Base-by-base conservation (phyloP, 2,329 filamentous ascomycete species). In the Sclerotinia spermophila region DNA sequence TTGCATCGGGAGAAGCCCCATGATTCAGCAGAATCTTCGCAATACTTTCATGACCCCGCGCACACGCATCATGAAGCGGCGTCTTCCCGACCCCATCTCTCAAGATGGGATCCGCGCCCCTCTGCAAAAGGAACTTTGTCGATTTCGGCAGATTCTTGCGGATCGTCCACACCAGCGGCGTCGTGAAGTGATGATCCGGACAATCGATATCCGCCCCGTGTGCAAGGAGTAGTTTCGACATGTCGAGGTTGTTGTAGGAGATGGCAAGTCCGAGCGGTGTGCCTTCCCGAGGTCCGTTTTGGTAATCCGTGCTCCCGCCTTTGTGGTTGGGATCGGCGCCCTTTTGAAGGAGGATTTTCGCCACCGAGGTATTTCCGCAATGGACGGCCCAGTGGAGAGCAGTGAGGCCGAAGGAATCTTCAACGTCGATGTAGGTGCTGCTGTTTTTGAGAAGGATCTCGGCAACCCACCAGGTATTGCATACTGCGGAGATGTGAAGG, bases 81-180 rank as follows among this genome's bases (percentile, higher is more conserved):
- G 69, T 71, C 17, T 68, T 71, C 2, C 69, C 69, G 27, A 56
- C 65, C 3, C 44, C 56, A 33, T 71, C 69, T 33, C 68, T 40
- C 0, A 68, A 38, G 0, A 68, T 61, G n/a, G 69, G 69, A 68
- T 71, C 69, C 5, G 65, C 64, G 7, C 69, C 69, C 15, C 58
- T 27, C 38, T 68, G 61, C 68, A 73, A 59, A 73, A 81, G 56
- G 15, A 71, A 71, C 33, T 68, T 71, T 0, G 68, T 53, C 2
- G 62, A 67, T 42, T 67, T 67, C 1, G 68, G 68, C 3, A 67
- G 42, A 42, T 67, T 59, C 17, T 70, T 67, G 10, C 61, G 42
- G 40, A 70, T 70, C 11, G 68, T 67, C 68, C 68, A 70, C 2
- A 67, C 53, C 33, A 70, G 64, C 19, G 68, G 68, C 0, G 68